Conservation (phyloP, 2,329 filamentous ascomycete species). For the Gremmenia infestans region DNA sequence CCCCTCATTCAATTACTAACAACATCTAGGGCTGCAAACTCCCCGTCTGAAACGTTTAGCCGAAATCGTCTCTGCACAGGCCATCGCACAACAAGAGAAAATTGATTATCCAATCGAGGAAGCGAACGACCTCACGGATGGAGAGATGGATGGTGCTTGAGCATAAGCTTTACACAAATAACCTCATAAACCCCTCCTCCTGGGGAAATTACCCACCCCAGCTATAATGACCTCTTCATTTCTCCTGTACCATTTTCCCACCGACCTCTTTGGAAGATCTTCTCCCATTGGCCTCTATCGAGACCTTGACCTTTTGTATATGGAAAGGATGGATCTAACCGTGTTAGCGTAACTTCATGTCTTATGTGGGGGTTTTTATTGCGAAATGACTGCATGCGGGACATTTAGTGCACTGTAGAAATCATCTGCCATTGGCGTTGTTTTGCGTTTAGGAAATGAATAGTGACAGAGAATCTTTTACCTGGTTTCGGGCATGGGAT, state of each 20-base stretch:
- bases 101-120: slow-evolving; percentile 53
- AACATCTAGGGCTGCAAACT: slow-evolving; percentile 77
- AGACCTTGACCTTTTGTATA: slow-evolving; percentile 30
- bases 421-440: slow-evolving; percentile 23
- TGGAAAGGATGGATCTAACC: slow-evolving; percentile 16
- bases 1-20: slow-evolving; percentile 27
- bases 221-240: slow-evolving; percentile 22
- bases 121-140: slow-evolving; percentile 40
- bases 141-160: slow-evolving; percentile 29
- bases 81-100: slow-evolving; percentile 91
- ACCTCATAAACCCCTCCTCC: background rate
- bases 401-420: slow-evolving; percentile 25
- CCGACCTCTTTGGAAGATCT: slow-evolving; percentile 19
- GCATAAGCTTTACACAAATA: background rate
- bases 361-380: slow-evolving; percentile 18
- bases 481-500: too few relatives aligned
- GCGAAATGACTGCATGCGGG: slow-evolving; percentile 18
- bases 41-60: slow-evolving; percentile 90
- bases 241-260: slow-evolving; percentile 31
- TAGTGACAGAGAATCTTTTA: too few relatives aligned
- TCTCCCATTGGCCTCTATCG: slow-evolving; percentile 9
- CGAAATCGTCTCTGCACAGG: slow-evolving; percentile 97
- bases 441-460: slow-evolving; percentile 18
- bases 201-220: background rate
- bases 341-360: slow-evolving; percentile 25